Base-by-base conservation (phyloP, 768 basidiomycete genomes). In the Trametes coccinea region DNA sequence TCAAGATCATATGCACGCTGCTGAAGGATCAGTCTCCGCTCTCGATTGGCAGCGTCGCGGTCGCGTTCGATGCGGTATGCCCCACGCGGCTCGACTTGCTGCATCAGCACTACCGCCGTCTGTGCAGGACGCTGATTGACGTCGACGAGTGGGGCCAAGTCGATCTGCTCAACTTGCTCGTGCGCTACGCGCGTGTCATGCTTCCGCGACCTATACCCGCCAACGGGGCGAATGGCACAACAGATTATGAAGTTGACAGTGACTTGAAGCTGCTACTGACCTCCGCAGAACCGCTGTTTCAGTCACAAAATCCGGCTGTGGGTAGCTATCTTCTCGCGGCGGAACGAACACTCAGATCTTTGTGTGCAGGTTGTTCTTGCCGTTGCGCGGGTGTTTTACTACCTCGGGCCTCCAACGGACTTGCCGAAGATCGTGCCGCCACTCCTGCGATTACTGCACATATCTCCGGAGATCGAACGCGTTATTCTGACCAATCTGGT, bases 121-220 rank as follows among this genome's bases (percentile, higher is more conserved):
- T 95, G 33, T 97, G 94, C 70, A 81, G 82, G 45, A 78, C 90
- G n/a, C 77, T 98, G 2, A 81, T 93, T 37, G 95, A 99, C 68
- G 87, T 89, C 4, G 97, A 99, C 68, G 96, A 97, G 72, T 99
- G 97, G 97, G 95, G 94, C 0, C 97, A 98, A 73, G 84, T 90
- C 5, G 84, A 88, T 48, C 73, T 94, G 17, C 79, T 96, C 62
- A 82, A 88, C 46, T 79, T 98, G 13, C 80, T 99, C 34, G 75
- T 87, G 57, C 79, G 91, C 60, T 99, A 99, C 71, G 91, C 85
- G 2, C 78, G 95, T 53, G 83, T 82, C 0, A 95, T 96, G 93
- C 79, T 97, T 34, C 82, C 84, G 2, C 79, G 86, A 63, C 88
- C 92, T 9, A 73, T 72, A 1, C 66, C 74, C 17, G 71, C 74